These are phyloP conservation scores for Austroboletus novae-zelandiae DNA, from an alignment of 1,284 basidiomycete species.

Conservation along the genomic window DNA sequence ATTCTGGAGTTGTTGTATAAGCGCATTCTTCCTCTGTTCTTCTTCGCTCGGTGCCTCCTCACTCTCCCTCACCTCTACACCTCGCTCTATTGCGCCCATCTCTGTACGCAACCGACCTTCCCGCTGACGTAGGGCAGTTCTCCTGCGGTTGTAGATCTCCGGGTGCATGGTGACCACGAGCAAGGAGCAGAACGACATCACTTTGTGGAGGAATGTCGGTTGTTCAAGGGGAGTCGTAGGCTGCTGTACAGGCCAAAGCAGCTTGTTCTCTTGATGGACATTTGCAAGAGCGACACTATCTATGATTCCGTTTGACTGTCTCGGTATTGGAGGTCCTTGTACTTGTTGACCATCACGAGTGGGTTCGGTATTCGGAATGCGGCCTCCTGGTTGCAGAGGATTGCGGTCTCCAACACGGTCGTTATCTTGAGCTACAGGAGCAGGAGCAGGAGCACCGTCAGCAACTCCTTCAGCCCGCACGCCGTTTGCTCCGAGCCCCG, in stretches of 20 bases:
- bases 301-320: constrained; percentile 38
- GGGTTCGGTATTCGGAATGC: constrained; percentile 14
- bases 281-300: constrained; percentile 58
- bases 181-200: constrained; percentile 53
- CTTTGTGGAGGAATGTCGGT: constrained; percentile 50
- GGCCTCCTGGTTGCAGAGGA: constrained; percentile 14
- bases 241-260: constrained; percentile 42
- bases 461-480: constrained; percentile 18
- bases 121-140: constrained; percentile 54
- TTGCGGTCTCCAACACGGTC: constrained; percentile 14
- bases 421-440: constrained; percentile 16
- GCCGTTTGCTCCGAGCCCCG: constrained; percentile 16
- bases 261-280: constrained; percentile 52
- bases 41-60: constrained; percentile 32
- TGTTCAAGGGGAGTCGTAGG: constrained; percentile 28
- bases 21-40: constrained; percentile 33
- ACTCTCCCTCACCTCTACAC: constrained; percentile 33
- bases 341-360: constrained; percentile 20
- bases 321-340: constrained; percentile 26
- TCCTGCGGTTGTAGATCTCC: constrained; percentile 71
- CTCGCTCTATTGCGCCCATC: constrained; percentile 47
- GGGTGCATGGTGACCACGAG: constrained; percentile 67
- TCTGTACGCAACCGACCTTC: constrained; percentile 71
- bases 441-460: constrained; percentile 16
- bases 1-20: constrained; percentile 39